Evolutionary conservation across 192 early-diverging fungal genomes (phyloP).

Genomic region (Coemansia asiatica): DNA sequence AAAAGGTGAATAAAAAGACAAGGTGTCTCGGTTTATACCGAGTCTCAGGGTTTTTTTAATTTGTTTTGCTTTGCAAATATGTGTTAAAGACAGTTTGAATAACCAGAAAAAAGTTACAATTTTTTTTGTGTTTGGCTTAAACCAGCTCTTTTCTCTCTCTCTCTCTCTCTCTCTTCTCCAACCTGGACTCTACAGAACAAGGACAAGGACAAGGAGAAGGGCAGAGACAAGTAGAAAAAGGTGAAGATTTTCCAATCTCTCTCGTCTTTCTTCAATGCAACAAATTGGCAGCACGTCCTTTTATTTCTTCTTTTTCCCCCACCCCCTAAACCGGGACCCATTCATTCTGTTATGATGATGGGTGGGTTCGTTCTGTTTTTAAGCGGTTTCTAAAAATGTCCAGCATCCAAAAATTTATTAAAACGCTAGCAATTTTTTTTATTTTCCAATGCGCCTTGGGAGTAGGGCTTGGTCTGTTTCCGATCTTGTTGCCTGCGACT

Average conservation of each 20-base stretch:
- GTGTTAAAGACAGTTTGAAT: no score
- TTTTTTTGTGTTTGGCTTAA: no score
- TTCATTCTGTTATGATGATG: neutral
- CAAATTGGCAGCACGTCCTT: neutral
- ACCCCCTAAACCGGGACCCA: neutral
- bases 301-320: neutral
- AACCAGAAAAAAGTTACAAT: no score
- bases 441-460: no score
- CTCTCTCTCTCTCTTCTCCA: no score
- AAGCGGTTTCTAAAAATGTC: neutral
- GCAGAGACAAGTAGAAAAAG: neutral
- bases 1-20: no score
- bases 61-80: conserved; percentile 1
- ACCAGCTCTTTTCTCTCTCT: no score
- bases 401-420: neutral
- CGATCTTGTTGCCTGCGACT: neutral
- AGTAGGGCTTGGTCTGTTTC: no score
- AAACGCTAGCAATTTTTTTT: neutral
- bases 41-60: neutral
- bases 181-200: no score
- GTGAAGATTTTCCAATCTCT: neutral
- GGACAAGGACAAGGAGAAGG: no score
- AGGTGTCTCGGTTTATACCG: no score
- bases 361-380: neutral
- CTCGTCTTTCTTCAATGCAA: neutral